A percentile compares a stretch with the other conserved stretches of the same genome.
These are phyloP conservation scores for Kentomonas sorsogonicus DNA, from an alignment of 208 protist species.

Conservation along the genomic window DNA sequence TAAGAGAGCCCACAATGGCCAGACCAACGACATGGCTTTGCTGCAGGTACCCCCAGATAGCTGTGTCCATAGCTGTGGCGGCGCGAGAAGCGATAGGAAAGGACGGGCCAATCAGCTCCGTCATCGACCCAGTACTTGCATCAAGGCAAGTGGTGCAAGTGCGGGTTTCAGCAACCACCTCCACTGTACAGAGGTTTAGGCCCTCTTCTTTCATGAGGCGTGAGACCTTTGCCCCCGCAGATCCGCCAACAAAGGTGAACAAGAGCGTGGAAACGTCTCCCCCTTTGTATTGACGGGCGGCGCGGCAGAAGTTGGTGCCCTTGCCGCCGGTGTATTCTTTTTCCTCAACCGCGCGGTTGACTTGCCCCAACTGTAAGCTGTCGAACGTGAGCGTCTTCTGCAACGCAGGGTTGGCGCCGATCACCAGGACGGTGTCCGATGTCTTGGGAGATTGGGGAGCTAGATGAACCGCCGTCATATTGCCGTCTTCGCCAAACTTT, in stretches of 20 bases:
- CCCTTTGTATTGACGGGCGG: constrained; percentile 14
- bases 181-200: constrained; percentile 14
- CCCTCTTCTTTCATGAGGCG: constrained; percentile 16
- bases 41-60: too few relatives aligned
- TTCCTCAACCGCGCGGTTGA: constrained; percentile 21
- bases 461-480: too few relatives aligned
- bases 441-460: too few relatives aligned
- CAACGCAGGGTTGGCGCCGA: constrained; percentile 26
- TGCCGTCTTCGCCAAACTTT: too few relatives aligned
- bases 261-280: constrained; percentile 13
- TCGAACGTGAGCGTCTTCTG: constrained; percentile 34
- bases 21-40: too few relatives aligned
- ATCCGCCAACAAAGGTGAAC: constrained; percentile 26
- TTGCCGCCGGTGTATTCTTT: constrained; percentile 32
- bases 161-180: constrained; percentile 22
- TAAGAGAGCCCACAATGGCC: too few relatives aligned
- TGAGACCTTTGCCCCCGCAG: constrained; percentile 18
- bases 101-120: constrained; percentile 34
- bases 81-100: too few relatives aligned
- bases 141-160: constrained; percentile 34
- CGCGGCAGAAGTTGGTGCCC: constrained; percentile 36
- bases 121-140: constrained; percentile 20
- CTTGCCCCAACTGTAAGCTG: constrained; percentile 17
- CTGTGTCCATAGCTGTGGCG: too few relatives aligned
- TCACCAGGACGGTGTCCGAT: too few relatives aligned